phyloP scores from a whole-genome alignment of 139 green algal species.

The Tetratostichococcus sp. region DNA sequence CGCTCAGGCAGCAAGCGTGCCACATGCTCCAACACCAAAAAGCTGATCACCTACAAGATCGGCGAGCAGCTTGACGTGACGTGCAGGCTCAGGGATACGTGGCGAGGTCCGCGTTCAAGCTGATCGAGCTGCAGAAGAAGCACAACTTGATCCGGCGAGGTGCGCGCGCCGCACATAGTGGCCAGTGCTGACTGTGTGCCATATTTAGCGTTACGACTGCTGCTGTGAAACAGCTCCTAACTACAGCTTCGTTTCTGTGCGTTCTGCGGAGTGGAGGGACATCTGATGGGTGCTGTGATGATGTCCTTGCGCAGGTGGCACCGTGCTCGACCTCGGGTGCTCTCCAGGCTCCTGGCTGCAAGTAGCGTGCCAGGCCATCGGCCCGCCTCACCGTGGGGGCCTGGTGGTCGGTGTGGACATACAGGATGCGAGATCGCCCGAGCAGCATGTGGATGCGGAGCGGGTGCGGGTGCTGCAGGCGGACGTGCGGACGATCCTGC shows the following conservation, averaged over 20 bases:
- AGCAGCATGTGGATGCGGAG: constrained; percentile 53
- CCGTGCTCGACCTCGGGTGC: constrained; percentile 73
- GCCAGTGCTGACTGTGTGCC: background rate
- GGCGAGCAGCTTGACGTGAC: background rate
- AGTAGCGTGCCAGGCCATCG: constrained; percentile 76
- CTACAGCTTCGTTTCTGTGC: no score
- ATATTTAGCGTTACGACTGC: no score
- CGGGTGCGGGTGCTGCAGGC: constrained; percentile 61
- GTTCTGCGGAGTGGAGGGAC: no score
- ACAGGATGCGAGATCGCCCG: constrained; percentile 45
- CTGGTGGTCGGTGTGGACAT: constrained; percentile 73
- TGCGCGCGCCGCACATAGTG: background rate
- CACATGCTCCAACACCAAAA: no score
- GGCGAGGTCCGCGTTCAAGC: constrained; percentile 72
- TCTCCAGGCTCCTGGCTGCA: constrained; percentile 75
- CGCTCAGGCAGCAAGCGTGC: background rate
- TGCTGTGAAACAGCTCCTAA: no score
- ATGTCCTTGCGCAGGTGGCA: constrained; percentile 30
- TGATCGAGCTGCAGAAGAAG: constrained; percentile 77
- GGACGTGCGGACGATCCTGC: constrained; percentile 52
- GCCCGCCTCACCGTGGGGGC: constrained; percentile 49
- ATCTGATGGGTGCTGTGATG: no score
- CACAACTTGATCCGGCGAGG: constrained; percentile 67
- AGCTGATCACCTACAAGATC: no score
- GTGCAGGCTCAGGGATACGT: constrained; percentile 74